phyloP scores from a whole-genome alignment of 2,329 filamentous ascomycete genomes.

The Colletotrichum horii region DNA sequence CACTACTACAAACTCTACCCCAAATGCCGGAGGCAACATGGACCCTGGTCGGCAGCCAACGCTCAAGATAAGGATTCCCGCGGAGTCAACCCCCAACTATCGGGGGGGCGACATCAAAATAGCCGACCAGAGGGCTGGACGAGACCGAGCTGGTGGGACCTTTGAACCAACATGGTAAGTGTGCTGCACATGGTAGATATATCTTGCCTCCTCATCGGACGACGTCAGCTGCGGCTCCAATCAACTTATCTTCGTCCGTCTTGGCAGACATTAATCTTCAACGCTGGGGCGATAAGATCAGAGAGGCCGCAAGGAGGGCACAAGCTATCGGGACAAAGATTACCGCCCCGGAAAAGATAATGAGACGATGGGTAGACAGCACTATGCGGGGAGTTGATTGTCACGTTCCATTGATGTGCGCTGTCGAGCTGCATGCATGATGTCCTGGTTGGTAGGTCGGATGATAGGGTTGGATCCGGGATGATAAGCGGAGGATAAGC shows the following conservation, averaged over 20 bases:
- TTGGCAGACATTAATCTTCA: background rate
- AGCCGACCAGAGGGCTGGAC: background rate
- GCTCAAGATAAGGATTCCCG: slow-evolving; percentile 16
- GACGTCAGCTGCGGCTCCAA: background rate
- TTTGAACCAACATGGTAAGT: background rate
- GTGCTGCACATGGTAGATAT: background rate
- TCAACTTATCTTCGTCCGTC: background rate
- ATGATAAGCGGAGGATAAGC: slow-evolving; percentile 3
- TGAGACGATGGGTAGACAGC: background rate
- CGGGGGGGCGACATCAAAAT: background rate
- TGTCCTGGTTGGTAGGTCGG: background rate
- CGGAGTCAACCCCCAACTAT: background rate
- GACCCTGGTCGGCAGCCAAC: background rate
- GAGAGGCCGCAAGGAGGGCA: background rate
- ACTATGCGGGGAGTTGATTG: background rate
- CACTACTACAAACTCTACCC: background rate
- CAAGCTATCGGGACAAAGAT: background rate
- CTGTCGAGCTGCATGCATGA: slow-evolving; percentile 4
- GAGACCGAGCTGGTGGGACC: background rate
- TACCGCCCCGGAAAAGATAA: slow-evolving; percentile 1
- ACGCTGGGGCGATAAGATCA: background rate
- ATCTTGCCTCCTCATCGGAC: background rate
- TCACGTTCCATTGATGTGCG: background rate
- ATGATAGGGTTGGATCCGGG: background rate
- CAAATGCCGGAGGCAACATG: background rate